Percentiles rank a stretch among this genome's conserved stretches.
phyloP scores from a whole-genome alignment of 371 early-diverging fungal genomes.

The Batkoa obscura region DNA sequence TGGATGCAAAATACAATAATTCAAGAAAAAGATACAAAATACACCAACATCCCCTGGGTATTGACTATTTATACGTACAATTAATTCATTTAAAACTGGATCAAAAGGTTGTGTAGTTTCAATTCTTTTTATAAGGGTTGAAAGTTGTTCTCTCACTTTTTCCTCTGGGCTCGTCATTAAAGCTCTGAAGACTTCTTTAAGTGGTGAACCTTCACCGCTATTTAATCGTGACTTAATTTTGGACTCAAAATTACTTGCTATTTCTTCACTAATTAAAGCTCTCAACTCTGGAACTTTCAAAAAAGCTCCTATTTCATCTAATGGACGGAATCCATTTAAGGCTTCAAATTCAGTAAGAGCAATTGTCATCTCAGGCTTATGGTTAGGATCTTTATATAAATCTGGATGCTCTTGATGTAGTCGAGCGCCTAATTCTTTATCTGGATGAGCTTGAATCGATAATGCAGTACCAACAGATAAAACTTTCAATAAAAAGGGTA shows the following conservation, averaged over 20 bases:
- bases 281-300: constrained; percentile 56
- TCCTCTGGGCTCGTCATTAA: constrained; percentile 41
- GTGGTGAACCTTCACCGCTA: too few species aligned
- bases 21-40: constrained; percentile 73
- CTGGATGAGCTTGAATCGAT: constrained; percentile 96
- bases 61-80: constrained; percentile 53
- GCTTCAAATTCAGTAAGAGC: constrained; percentile 91
- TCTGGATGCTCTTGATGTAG: constrained; percentile 53
- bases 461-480: constrained; percentile 85
- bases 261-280: constrained; percentile 32
- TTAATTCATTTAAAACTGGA: constrained; percentile 27
- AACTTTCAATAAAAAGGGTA: constrained; percentile 95
- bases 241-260: constrained; percentile 11
- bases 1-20: constrained; percentile 56
- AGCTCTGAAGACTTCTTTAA: constrained; percentile 31
- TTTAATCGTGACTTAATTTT: too few species aligned
- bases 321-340: constrained; percentile 85
- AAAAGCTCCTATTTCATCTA: too few species aligned
- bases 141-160: constrained; percentile 25
- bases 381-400: constrained; percentile 77
- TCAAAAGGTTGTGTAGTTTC: not conserved
- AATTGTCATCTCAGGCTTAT: constrained; percentile 96
- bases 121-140: constrained; percentile 27
- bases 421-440: constrained; percentile 58
- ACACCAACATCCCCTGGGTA: constrained; percentile 85